phyloP scores from a whole-genome alignment of 106 monocot genomes.

The Cymbidium sinense region DNA sequence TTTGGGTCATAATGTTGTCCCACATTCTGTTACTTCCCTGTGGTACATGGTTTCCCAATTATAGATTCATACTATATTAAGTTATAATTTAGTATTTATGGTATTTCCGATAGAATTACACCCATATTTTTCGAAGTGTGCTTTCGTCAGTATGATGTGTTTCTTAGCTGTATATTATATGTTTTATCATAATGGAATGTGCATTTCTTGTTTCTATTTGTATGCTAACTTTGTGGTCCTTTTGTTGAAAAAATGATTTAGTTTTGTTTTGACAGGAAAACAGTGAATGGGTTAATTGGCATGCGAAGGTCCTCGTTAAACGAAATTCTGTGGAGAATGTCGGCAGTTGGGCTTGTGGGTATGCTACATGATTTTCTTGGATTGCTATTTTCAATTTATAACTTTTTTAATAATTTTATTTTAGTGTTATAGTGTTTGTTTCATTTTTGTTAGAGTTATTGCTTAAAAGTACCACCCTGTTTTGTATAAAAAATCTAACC shows the following conservation, averaged over 20 bases:
- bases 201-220: background rate
- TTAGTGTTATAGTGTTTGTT: background rate
- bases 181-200: too few species aligned
- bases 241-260: background rate
- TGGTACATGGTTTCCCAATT: background rate
- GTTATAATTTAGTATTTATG: background rate
- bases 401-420: background rate
- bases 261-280: slow-evolving; percentile 36
- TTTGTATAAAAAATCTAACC: background rate
- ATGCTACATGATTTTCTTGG: slow-evolving; percentile 12
- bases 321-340: slow-evolving; percentile 72
- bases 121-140: background rate
- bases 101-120: slow-evolving; percentile 1
- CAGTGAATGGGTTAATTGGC: slow-evolving; percentile 25
- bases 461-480: background rate
- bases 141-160: background rate
- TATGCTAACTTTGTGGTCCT: background rate
- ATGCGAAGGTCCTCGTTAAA: slow-evolving; percentile 17
- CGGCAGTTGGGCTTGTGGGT: slow-evolving; percentile 78
- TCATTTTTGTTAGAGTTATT: background rate
- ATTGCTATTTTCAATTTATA: background rate
- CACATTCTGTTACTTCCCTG: background rate
- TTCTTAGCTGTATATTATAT: too few species aligned
- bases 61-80: background rate
- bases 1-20: background rate